phyloP scores from a whole-genome alignment of 768 basidiomycete genomes.

The Boletus reticulatus region DNA sequence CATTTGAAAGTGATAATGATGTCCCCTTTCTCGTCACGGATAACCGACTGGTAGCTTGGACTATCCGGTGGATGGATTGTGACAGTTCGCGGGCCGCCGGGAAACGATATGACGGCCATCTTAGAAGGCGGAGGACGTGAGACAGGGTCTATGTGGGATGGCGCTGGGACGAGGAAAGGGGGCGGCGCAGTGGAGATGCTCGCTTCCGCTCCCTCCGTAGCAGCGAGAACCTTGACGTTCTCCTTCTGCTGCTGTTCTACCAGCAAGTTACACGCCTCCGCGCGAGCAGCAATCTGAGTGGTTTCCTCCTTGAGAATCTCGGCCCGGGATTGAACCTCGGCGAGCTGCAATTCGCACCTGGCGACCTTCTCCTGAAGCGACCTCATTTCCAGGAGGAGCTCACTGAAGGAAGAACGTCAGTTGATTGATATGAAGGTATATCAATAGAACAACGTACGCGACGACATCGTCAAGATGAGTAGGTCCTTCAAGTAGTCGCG shows the following conservation, averaged over 20 bases:
- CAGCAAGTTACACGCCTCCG: constrained; percentile 2
- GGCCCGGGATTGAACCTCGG: neutral
- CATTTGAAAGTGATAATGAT: constrained; percentile 10
- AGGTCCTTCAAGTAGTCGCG: neutral
- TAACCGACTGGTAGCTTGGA: constrained; percentile 8
- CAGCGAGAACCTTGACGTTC: neutral
- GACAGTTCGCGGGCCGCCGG: constrained; percentile 20
- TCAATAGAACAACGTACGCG: neutral
- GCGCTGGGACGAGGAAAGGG: neutral
- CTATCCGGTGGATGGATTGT: constrained; percentile 21
- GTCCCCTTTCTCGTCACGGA: constrained; percentile 19
- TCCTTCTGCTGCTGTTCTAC: constrained; percentile 9
- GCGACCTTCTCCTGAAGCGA: constrained; percentile 2
- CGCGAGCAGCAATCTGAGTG: neutral
- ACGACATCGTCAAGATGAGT: neutral
- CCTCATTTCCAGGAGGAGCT: constrained; percentile 6
- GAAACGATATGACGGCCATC: constrained; percentile 14
- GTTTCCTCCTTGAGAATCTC: constrained; percentile 8
- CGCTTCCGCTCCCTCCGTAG: neutral
- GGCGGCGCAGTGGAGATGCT: neutral
- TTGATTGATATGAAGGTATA: neutral
- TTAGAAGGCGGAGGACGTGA: neutral
- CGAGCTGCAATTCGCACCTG: constrained; percentile 9
- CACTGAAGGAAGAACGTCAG: constrained; percentile 5
- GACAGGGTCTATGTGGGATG: neutral